Evolutionary conservation across 176 grass and related monocot species (phyloP), one percentile per base, ranked within the genome.

Genomic region (Avena eriantha): DNA sequence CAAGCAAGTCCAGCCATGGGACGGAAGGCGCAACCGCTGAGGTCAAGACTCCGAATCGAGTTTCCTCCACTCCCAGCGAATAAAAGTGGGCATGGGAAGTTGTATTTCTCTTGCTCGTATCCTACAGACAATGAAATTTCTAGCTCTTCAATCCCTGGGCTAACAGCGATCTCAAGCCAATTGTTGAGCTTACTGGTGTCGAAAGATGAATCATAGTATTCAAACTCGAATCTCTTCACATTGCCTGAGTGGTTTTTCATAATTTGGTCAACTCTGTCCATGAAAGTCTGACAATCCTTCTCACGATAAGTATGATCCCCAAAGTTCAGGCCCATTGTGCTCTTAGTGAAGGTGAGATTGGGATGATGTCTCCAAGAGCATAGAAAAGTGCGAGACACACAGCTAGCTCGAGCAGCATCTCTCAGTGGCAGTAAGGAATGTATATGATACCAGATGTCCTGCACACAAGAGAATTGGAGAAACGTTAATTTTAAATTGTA

Each of bases 351-450:
- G 70, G 70, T 24, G 12, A 73, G 70, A 43, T 73, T 48, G n/a
- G 69, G 70, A 23, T 73, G 13, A 14, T 43, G 15, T 48, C 70
- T 73, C 70, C n/a, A 73, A 5, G 2, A 73, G 48, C 6, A 24
- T 48, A 0, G 70, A 73, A 73, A 73, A 23, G 70, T 12, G 13
- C 5, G 70, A 48, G 70, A 73, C 21, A 73, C 5, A 2, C 70
- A 24, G 43, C 70, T 73, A 73, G n/a, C 70, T 73, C 70, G 70
- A 21, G 70, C 70, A 48, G 70, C 11, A 15, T 73, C 70, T 73
- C 70, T 47, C 43, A 73, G 12, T 48, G 70, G 70, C 5, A 73
- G 70, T 73, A 73, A n/a, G 43, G 70, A 73, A 48, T 48, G 19
- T 72, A 46, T 73, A 73, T 24, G 12, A 47, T 73, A 21, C 70